Evolutionary conservation across 768 basidiomycete genomes (phyloP), one percentile per base, ranked within the genome.

Genomic region (Collybia sp.): DNA sequence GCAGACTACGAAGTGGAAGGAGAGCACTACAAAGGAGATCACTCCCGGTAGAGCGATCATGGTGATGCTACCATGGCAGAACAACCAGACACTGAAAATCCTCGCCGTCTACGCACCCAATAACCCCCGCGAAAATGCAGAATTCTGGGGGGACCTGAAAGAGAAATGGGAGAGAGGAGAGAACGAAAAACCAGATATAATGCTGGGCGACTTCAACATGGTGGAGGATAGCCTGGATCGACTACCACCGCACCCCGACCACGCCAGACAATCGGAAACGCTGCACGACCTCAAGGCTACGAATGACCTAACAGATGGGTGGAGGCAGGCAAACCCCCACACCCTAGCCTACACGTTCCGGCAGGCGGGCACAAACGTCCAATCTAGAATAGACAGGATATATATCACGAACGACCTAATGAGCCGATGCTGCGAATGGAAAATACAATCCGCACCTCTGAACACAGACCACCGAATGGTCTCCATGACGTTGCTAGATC

Each of bases 151-250:
- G 10, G 35, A 53, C 3, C 44, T 62, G 5, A 12, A 50, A 10
- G 17, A 42, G 1, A 42, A 16, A 19, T 60, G 43, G 33, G 38
- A 2, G 17, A 39, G 33, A 43, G 43, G 42, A 30, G n/a, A 46
- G 1, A 42, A 43, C 6, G 47, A 48, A 6, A 53, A 43, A 38
- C 65, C 61, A 3, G 63, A 73, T 25, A 11, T 71, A 0, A 47
- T 77, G 40, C 30, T 65, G 0, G 72, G 72, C 0, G 72, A 78
- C 47, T 67, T 68, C 35, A 76, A 78, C 49, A 25, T 75, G 1
- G 64, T 67, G 0, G 70, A 76, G 44, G 66, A 70, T 1, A 13
- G 49, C 0, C 45, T 74, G 0, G 73, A 76, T 44, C 8, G 67
- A 0, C 38, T 68, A 0, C 72, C 72, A 1, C 32, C 45, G 0